Evolutionary conservation across 2,329 filamentous ascomycete genomes (phyloP), one percentile per base, ranked within the genome.

Genomic region (Alternaria conjuncta): DNA sequence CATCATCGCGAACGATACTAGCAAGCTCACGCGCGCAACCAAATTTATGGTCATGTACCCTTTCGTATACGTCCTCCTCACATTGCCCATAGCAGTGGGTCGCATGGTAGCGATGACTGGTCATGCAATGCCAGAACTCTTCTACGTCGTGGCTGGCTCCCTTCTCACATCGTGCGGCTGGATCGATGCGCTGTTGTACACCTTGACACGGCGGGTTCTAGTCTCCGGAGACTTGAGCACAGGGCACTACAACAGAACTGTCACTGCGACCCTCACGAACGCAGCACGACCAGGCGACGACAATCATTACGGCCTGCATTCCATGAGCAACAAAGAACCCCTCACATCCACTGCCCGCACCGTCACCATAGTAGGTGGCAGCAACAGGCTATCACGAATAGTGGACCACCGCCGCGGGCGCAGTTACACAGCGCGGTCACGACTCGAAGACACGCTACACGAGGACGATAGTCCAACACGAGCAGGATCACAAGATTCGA

Each of bases 31-130:
- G 7, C 70, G 78, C 18, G 82, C 84, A 20, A 82, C 83, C 11
- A 81, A 86, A 4, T 89, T 91, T 70, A 87, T 87, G 85, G 77
- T 91, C 43, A 54, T 67, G 56, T 92, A 92, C 65, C 90, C 90
- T 0, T 74, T 88, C 65, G 88, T 90, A 63, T 92, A 92, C 75
- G 83, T 90, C 3, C 61, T 90, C 18, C 88, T 90, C 67, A 92
- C 89, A 0, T 83, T 89, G 0, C 90, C 90, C 0, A 82, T 92
- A 1, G 89, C 89, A 8, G 70, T 79, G 6, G 79, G 78, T 7
- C 75, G 79, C 36, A 81, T 81, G 79, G 72, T 76, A 13, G 70
- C 75, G 20, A 81, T 81, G 79, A 76, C 73, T 2, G 78, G 78
- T 7, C 67, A 68, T 5, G 54, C 80, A 0, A 82, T 88, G 4